Evolutionary conservation across 2,329 filamentous ascomycete species (phyloP), one percentile per base, ranked within the genome.

Genomic region (Bipolaris oryzae): DNA sequence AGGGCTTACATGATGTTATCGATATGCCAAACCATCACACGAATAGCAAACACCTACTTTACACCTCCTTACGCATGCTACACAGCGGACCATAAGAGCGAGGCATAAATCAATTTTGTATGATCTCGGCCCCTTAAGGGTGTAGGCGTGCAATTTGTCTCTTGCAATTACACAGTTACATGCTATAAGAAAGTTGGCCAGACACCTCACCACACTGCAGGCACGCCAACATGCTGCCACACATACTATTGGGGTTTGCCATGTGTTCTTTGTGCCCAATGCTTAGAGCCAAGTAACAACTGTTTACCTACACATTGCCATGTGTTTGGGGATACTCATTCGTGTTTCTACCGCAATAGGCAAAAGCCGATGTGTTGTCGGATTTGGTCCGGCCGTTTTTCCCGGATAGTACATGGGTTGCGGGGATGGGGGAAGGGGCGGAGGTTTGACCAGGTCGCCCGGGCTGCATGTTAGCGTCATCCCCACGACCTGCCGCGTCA

Each of bases 401-500:
- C 20, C 33, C 38, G 39, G 33, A 33, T 35, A 33, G 39, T 42
- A 33, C 13, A 11, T 50, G 20, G 10, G 43, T 25, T 43, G 47
- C 42, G 51, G 55, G 41, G 43, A 37, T 25, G 31, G 38, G 38
- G n/a, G 43, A 37, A 20, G 31, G 43, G 13, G 49, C 54, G 48
- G 54, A 53, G 41, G 51, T 47, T 35, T 53, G 16, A 21, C 37
- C 18, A 50, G 31, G 50, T 35, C 23, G 38, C 49, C 44, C 15
- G 43, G 34, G 37, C 37, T 51, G 31, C 49, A 44, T 33, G n/a
- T 35, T 61, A 57, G 58, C 45, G 55, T 44, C 53, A 53, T 56
- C 48, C 52, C 58, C 43, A 55, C 38, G 48, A 33, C 28, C 28
- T 39, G 35, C 41, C 45, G 31, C 50, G 37, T 33, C 43, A 37